A percentile compares a stretch with the other conserved stretches of the same genome.
phyloP scores from a whole-genome alignment of 2,329 filamentous ascomycete species.

The Botryotinia globosa region DNA sequence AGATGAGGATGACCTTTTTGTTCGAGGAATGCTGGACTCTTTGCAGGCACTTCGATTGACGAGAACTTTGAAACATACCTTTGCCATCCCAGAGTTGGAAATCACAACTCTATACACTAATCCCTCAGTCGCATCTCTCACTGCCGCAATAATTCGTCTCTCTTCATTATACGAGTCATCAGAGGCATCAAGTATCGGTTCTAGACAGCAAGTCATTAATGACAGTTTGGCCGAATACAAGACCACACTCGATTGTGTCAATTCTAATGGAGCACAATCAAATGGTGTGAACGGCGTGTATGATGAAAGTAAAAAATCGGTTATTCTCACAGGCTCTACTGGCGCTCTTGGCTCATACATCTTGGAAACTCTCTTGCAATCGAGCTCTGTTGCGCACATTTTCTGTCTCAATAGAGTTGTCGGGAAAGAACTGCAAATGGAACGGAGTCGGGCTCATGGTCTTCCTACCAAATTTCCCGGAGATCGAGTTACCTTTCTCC shows the following conservation, averaged over 20 bases:
- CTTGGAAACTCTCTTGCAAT: conserved; percentile 40
- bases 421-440: conserved; percentile 3
- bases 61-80: not conserved
- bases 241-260: too few species aligned
- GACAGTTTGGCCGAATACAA: too few species aligned
- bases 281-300: too few species aligned
- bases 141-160: not conserved
- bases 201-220: too few species aligned
- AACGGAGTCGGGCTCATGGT: conserved; percentile 21
- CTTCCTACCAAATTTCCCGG: not conserved
- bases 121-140: not conserved
- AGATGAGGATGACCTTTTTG: not conserved
- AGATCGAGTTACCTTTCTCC: conserved; percentile 46
- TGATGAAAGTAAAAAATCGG: not conserved
- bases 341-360: conserved; percentile 50
- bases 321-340: conserved; percentile 48
- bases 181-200: not conserved
- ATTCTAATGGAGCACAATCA: too few species aligned
- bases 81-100: not conserved
- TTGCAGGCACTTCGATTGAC: not conserved
- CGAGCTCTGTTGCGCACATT: conserved; percentile 40
- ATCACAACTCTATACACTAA: not conserved
- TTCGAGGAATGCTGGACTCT: not conserved
- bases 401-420: conserved; percentile 48
- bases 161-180: not conserved